phyloP scores from a whole-genome alignment of 1,139 yeast species.

The Arxiozyma bovina region DNA sequence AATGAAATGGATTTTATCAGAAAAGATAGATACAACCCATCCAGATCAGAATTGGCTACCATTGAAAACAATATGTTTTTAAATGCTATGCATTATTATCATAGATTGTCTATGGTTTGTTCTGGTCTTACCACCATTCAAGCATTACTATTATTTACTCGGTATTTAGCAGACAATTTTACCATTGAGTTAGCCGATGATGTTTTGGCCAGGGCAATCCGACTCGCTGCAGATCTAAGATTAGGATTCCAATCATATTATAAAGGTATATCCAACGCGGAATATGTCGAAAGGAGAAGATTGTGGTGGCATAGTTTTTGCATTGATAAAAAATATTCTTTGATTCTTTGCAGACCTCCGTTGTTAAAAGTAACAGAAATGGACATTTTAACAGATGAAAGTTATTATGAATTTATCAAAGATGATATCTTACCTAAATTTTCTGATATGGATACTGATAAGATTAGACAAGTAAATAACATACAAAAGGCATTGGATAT shows the following conservation, averaged over 20 bases:
- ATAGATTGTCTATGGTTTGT: conserved; percentile 19
- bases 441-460: conserved; percentile 9
- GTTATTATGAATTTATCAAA: conserved; percentile 16
- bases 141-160: conserved; percentile 18
- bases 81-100: conserved; percentile 23
- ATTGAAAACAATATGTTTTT: conserved; percentile 20
- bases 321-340: conserved; percentile 18
- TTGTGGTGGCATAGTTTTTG: conserved; percentile 25
- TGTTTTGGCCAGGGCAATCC: conserved; percentile 19
- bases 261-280: conserved; percentile 11
- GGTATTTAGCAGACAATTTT: conserved; percentile 17
- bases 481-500: conserved; percentile 15
- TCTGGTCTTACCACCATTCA: conserved; percentile 21
- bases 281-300: conserved; percentile 14
- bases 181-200: conserved; percentile 20
- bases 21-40: conserved; percentile 18
- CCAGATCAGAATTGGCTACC: conserved; percentile 14
- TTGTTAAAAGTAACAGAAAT: conserved; percentile 18
- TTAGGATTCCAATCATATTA: conserved; percentile 16
- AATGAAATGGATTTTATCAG: conserved; percentile 14
- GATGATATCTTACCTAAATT: conserved; percentile 8
- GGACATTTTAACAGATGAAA: conserved; percentile 17
- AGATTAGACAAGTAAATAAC: conserved; percentile 10
- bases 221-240: conserved; percentile 22
- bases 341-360: conserved; percentile 20